Evolutionary conservation across 1,284 basidiomycete genomes (phyloP).

Genomic region (Malassezia restricta): DNA sequence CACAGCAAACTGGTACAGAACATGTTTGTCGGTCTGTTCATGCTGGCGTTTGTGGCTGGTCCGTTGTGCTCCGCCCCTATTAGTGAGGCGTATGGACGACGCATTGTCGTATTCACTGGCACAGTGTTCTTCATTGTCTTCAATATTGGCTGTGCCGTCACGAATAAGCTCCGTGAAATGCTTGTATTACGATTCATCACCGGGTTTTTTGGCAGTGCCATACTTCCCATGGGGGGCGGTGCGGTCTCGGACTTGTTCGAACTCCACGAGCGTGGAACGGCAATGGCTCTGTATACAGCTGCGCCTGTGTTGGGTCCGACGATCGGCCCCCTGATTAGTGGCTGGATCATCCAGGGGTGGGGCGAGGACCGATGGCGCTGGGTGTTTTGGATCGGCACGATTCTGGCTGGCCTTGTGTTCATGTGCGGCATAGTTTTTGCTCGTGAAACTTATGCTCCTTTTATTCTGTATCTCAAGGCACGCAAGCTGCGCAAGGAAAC

Average conservation of each 20-base stretch:
- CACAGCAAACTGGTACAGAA: conserved; percentile 14
- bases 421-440: conserved; percentile 54
- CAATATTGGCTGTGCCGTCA: conserved; percentile 32
- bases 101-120: conserved; percentile 25
- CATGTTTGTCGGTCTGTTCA: conserved; percentile 31
- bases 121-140: conserved; percentile 36
- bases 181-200: conserved; percentile 25
- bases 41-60: conserved; percentile 31
- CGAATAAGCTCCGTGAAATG: conserved; percentile 22
- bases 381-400: conserved; percentile 16
- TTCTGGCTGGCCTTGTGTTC: conserved; percentile 27
- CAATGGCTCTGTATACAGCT: conserved; percentile 50
- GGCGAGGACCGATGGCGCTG: conserved; percentile 12
- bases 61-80: conserved; percentile 48
- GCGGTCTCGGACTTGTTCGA: conserved; percentile 60
- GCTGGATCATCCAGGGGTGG: conserved; percentile 17
- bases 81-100: conserved; percentile 52
- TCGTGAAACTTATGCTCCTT: conserved; percentile 58
- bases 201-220: conserved; percentile 42
- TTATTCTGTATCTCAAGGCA: conserved; percentile 50
- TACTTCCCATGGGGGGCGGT: conserved; percentile 50
- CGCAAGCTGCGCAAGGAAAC: conserved; percentile 29
- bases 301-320: conserved; percentile 45
- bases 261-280: conserved; percentile 49
- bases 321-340: conserved; percentile 11